A percentile compares a stretch with the other conserved stretches of the same genome.
phyloP scores from a whole-genome alignment of 2,329 filamentous ascomycete genomes.

The Volutella citrinella region DNA sequence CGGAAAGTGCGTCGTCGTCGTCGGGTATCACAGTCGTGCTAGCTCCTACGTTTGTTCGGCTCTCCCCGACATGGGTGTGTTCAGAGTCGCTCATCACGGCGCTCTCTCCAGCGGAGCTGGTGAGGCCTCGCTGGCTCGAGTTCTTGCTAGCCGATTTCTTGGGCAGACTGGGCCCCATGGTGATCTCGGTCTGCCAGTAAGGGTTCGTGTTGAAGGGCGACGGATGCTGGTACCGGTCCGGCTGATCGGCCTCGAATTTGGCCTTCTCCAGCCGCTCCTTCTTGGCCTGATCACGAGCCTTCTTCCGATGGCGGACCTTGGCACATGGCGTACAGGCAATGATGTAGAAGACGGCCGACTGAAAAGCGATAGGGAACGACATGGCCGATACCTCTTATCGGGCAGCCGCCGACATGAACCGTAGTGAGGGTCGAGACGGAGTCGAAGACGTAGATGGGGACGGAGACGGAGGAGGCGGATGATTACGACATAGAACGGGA shows the following conservation, averaged over 20 bases:
- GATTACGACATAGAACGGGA: no score
- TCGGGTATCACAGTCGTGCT: constrained; percentile 34
- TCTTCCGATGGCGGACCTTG: constrained; percentile 65
- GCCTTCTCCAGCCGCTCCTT: constrained; percentile 64
- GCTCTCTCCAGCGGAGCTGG: constrained; percentile 56
- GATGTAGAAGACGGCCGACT: constrained; percentile 76
- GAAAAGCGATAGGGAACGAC: constrained; percentile 58
- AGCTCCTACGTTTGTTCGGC: constrained; percentile 31
- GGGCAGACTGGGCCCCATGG: constrained; percentile 71
- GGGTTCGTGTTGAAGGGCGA: constrained; percentile 83
- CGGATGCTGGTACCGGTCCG: constrained; percentile 73
- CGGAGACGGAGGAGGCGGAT: no score
- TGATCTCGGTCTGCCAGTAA: constrained; percentile 85
- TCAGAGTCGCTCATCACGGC: constrained; percentile 38
- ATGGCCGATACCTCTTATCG: constrained; percentile 28
- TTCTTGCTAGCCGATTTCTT: constrained; percentile 59
- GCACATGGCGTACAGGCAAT: constrained; percentile 77
- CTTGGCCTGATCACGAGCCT: constrained; percentile 67
- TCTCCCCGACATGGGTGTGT: constrained; percentile 37
- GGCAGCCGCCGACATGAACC: constrained; percentile 19
- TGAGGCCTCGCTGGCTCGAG: constrained; percentile 57
- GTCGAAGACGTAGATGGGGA: background rate
- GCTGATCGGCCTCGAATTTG: constrained; percentile 64
- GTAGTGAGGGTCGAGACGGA: constrained; percentile 2
- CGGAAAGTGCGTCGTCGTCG: constrained; percentile 29